Percentiles rank a stretch among this genome's conserved stretches.
phyloP scores from a whole-genome alignment of 306 rosid species.

The Myrica gale region DNA sequence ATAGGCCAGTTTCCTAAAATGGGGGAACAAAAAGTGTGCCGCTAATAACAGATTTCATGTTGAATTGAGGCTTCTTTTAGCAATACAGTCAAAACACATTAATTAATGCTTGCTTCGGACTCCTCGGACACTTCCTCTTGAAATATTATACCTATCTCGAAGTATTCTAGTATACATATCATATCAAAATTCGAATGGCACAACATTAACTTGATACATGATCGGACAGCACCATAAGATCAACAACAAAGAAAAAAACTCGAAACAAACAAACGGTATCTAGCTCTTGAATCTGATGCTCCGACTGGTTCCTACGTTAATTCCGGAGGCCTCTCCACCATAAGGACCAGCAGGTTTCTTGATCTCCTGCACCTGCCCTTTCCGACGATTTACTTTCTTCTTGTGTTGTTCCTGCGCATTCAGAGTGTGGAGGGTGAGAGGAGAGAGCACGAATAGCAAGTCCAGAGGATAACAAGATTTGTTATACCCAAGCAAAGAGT shows the following conservation, averaged over 20 bases:
- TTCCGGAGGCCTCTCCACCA: conserved; percentile 80
- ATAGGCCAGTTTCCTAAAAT: too few relatives aligned
- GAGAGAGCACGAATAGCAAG: background rate
- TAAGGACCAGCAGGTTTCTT: conserved; percentile 52
- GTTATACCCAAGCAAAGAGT: background rate
- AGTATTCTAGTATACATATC: background rate
- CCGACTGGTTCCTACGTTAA: conserved; percentile 65
- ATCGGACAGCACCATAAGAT: too few relatives aligned
- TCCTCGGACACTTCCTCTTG: background rate
- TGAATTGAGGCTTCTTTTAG: too few relatives aligned
- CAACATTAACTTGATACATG: background rate
- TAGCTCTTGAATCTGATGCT: conserved; percentile 61
- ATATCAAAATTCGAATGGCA: background rate
- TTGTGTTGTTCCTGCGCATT: conserved; percentile 64
- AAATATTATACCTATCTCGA: background rate
- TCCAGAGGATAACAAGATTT: background rate
- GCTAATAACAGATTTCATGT: too few relatives aligned
- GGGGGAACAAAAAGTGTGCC: too few relatives aligned
- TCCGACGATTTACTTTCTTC: conserved; percentile 55
- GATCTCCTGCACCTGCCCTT: conserved; percentile 68
- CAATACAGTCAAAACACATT: too few relatives aligned
- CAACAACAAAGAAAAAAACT: background rate
- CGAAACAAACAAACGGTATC: background rate
- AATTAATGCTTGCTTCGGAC: too few relatives aligned
- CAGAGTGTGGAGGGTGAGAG: conserved; percentile 5